Evolutionary conservation across 768 basidiomycete species (phyloP), one percentile per base, ranked within the genome.

Genomic region (Naganishia vishniacii): DNA sequence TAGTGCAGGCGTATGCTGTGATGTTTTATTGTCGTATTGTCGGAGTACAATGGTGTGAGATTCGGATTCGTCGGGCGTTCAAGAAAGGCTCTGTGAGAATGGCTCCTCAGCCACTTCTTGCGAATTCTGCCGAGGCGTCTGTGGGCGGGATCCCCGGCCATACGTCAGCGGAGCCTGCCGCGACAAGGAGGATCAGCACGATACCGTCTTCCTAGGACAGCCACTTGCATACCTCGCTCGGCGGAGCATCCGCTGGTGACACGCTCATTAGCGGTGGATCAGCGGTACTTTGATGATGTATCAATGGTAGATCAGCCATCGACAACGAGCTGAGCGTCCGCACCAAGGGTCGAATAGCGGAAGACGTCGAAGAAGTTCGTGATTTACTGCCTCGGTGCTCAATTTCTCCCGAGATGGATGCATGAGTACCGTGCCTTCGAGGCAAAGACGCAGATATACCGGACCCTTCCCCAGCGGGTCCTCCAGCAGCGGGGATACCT

Each of bases 191-290:
- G 3, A 28, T 26, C 12, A 48, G 25, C 25, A 48, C 23, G 8
- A 25, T n/a, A 44, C 11, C 42, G 5, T 11, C 13, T 20, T 20
- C 11, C 6, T 6, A 6, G 13, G 18, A 44, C n/a, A n/a, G n/a
- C n/a, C n/a, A n/a, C n/a, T n/a, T n/a, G n/a, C 62, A 44, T 0
- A 63, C 73, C 67, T 70, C 70, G 60, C 67, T 68, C 7, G 73
- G 67, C 4, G 73, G 73, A 12, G 71, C 73, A 68, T 74, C 73
- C 29, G 69, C 68, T 26, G 70, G 69, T 16, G 67, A 68, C 12
- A 74, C 73, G 34, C 48, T 65, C 73, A 74, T 74, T 23, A 71
- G 73, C 28, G 70, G 69, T 13, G 62, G 63, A 46, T 63, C 67
- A 41, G 60, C 62, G 23, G 28, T 44, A 31, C 28, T 51, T 23